These are phyloP conservation scores for Wickerhamomyces chambardii DNA, from an alignment of 805 yeast species.

Conservation along the genomic window DNA sequence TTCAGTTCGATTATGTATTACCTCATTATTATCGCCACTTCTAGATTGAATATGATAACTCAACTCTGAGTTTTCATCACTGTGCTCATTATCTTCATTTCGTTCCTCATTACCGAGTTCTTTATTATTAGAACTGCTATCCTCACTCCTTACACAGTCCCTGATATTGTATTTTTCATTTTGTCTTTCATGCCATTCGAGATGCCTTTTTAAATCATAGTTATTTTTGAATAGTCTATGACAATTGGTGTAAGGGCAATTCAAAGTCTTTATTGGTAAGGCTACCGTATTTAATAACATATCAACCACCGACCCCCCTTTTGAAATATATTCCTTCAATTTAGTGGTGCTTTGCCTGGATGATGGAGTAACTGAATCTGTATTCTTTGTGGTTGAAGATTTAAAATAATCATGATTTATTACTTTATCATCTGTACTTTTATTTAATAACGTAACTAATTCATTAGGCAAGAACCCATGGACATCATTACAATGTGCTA, in stretches of 20 bases:
- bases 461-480: slow-evolving; percentile 22
- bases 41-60: too few species aligned
- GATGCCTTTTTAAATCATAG: slow-evolving; percentile 39
- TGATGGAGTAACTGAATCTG: too few species aligned
- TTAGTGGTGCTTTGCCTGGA: slow-evolving; percentile 8
- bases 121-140: too few species aligned
- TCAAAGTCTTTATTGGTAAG: slow-evolving; percentile 20
- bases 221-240: slow-evolving; percentile 41
- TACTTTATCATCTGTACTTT: not conserved
- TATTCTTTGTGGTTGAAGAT: too few species aligned
- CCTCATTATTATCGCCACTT: too few species aligned
- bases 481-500: slow-evolving; percentile 44
- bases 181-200: slow-evolving; percentile 39
- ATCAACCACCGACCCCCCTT: slow-evolving; percentile 18
- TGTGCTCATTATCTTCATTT: too few species aligned
- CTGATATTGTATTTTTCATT: slow-evolving; percentile 3
- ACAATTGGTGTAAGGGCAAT: slow-evolving; percentile 44
- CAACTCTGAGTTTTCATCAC: too few species aligned
- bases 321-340: slow-evolving; percentile 16
- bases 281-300: slow-evolving; percentile 23
- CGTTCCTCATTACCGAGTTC: too few species aligned
- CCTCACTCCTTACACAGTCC: too few species aligned
- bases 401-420: too few species aligned
- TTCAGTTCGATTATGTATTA: too few species aligned
- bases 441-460: slow-evolving; percentile 1